These are phyloP conservation scores for Penicillium atrosanguineum DNA, from an alignment of 495 filamentous ascomycete species.

Conservation along the genomic window DNA sequence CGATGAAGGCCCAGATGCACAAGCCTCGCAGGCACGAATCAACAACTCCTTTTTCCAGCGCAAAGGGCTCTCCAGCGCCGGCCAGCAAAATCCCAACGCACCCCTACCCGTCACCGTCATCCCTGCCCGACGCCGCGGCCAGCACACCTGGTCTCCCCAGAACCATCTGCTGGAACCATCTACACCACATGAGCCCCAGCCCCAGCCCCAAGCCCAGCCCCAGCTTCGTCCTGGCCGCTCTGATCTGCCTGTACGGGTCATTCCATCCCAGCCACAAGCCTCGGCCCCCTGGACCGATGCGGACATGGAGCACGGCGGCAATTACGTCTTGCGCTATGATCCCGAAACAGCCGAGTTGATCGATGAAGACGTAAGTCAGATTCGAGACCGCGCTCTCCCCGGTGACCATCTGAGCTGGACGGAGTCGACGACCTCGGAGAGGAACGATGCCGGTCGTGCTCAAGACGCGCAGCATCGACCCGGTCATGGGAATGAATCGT, in stretches of 20 bases:
- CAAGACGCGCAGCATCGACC: not conserved
- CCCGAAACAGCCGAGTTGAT: slow-evolving; percentile 46
- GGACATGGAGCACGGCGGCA: slow-evolving; percentile 27
- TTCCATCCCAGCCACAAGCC: slow-evolving; percentile 36
- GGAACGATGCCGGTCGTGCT: slow-evolving; percentile 3
- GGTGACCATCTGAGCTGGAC: slow-evolving; percentile 23
- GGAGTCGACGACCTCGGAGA: slow-evolving; percentile 16
- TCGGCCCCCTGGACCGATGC: slow-evolving; percentile 41
- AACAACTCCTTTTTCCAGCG: slow-evolving; percentile 36
- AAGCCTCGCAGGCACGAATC: slow-evolving; percentile 13
- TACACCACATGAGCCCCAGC: slow-evolving; percentile 7
- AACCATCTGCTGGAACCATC: slow-evolving; percentile 16
- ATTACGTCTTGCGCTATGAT: slow-evolving; percentile 42
- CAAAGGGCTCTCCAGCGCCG: slow-evolving; percentile 22
- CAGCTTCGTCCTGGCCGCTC: slow-evolving; percentile 13
- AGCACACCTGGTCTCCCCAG: slow-evolving; percentile 45
- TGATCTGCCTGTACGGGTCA: slow-evolving; percentile 36
- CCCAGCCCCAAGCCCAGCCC: slow-evolving; percentile 11
- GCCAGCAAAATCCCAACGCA: slow-evolving; percentile 26
- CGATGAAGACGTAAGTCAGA: slow-evolving; percentile 23
- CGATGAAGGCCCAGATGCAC: slow-evolving; percentile 23
- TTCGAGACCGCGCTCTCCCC: not conserved
- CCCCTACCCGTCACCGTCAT: slow-evolving; percentile 64
- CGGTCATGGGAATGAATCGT: not conserved
- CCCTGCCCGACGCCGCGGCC: slow-evolving; percentile 59